Percentiles rank a stretch among this genome's conserved stretches.
Conservation (phyloP, 495 filamentous ascomycete species). For the Collariella sp. region DNA sequence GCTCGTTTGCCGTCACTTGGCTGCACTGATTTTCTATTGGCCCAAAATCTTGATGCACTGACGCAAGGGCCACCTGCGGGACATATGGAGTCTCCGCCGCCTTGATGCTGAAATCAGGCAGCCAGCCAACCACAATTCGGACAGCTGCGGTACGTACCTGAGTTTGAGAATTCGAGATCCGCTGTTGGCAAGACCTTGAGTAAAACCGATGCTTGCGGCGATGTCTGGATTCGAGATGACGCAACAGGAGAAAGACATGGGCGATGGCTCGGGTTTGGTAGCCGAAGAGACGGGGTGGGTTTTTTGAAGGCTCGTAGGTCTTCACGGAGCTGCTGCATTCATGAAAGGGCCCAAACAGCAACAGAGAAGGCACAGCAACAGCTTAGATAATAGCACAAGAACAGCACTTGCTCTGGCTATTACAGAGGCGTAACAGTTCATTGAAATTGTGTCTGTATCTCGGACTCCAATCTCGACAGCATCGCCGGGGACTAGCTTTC, state of each 20-base stretch:
- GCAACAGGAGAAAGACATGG: too few species aligned
- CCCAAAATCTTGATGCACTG: conserved; percentile 16
- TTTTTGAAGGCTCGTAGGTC: not conserved
- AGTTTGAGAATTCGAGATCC: conserved; percentile 10
- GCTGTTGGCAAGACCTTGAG: not conserved
- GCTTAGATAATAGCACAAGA: too few species aligned
- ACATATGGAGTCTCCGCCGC: conserved; percentile 9
- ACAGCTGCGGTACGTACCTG: conserved; percentile 14
- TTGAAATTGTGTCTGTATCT: too few species aligned
- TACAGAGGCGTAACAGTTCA: not conserved
- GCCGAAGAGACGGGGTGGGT: not conserved
- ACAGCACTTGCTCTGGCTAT: not conserved
- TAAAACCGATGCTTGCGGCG: not conserved
- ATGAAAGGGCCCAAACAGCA: too few species aligned
- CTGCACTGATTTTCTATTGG: conserved; percentile 26
- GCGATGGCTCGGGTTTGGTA: too few species aligned
- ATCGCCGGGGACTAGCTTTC: too few species aligned
- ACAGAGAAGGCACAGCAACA: too few species aligned
- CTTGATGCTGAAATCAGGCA: conserved; percentile 1
- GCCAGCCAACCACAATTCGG: conserved; percentile 12
- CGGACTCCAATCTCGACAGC: too few species aligned
- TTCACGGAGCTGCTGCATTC: too few species aligned
- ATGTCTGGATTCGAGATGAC: too few species aligned
- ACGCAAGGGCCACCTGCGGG: conserved; percentile 19
- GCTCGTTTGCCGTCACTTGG: conserved; percentile 9